Evolutionary conservation across 208 protist species (phyloP).

Genomic region (Trypanosoma theileri): DNA sequence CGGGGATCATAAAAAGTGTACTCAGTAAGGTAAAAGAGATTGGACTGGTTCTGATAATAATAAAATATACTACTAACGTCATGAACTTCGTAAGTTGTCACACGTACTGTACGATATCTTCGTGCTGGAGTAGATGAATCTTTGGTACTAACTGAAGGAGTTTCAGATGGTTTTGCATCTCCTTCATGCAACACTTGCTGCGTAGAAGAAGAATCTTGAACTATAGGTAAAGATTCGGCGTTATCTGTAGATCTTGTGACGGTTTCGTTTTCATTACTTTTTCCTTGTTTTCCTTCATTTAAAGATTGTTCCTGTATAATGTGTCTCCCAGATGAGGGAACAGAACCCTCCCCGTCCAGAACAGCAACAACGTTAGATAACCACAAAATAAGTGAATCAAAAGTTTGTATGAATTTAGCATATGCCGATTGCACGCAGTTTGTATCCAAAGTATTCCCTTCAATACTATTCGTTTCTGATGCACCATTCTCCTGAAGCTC

Average conservation of each 20-base stretch:
- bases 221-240: neutral
- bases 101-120: constrained; percentile 49
- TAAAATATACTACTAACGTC: constrained; percentile 68
- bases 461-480: neutral
- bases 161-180: neutral
- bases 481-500: neutral
- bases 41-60: constrained; percentile 44
- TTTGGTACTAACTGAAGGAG: neutral
- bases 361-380: constrained; percentile 39
- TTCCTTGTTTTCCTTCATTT: constrained; percentile 3
- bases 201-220: neutral
- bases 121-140: neutral
- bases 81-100: constrained; percentile 69
- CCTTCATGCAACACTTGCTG: constrained; percentile 2
- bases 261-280: neutral
- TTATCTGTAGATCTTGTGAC: neutral
- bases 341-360: constrained; percentile 45
- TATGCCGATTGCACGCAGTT: constrained; percentile 28
- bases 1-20: constrained; percentile 70
- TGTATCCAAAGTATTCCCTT: neutral
- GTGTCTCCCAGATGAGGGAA: constrained; percentile 60
- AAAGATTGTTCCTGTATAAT: constrained; percentile 18
- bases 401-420: constrained; percentile 61
- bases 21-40: constrained; percentile 60
- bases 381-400: constrained; percentile 51